Base-by-base conservation (phyloP, 345 rosid species). In the Eucalyptus pauciflora region DNA sequence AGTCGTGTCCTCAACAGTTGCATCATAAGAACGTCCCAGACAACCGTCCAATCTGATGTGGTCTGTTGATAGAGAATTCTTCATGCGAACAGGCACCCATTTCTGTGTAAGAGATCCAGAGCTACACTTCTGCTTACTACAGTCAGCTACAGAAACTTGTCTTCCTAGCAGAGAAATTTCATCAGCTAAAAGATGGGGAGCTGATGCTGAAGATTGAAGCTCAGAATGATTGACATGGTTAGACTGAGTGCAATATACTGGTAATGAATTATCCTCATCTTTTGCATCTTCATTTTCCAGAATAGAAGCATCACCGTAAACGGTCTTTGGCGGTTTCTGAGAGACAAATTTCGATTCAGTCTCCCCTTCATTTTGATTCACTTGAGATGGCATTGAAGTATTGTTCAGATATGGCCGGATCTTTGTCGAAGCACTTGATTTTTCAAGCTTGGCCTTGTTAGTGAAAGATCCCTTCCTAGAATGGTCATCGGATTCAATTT, bases 81-180 rank as follows among this genome's bases (percentile, higher is more conserved):
- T 92, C 71, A 54, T 62, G 76, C 93, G 92, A 76, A 92, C 87
- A 29, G 95, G 96, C 87, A 94, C 91, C 95, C 96, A 93, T 89
- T 93, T 93, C 93, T 89, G 93, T 67, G 89, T 24, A 83, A 89
- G 6, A 29, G 94, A 91, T 24, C 90, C 94, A 89, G 93, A 90
- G 89, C 87, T 86, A 87, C 71, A 88, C 89, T 86, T 92, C 87
- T 92, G 92, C 91, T 90, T 93, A 87, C 90, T 87, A 49, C 50
- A 56, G 87, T 93, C 94, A n/a, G 88, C 54, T 49, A 81, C 62
- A 69, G 89, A 60, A 86, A 52, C 31, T 86, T 90, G 92, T 71
- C 90, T 93, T 64, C 89, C 93, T 50, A 51, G 85, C 64, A 37
- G 92, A 87, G 89, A 58, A 87, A 81, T 89, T 88, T 89, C 86